Evolutionary conservation across 352 stramenopile species (phyloP).

Genomic region (Phytophthora vignae): DNA sequence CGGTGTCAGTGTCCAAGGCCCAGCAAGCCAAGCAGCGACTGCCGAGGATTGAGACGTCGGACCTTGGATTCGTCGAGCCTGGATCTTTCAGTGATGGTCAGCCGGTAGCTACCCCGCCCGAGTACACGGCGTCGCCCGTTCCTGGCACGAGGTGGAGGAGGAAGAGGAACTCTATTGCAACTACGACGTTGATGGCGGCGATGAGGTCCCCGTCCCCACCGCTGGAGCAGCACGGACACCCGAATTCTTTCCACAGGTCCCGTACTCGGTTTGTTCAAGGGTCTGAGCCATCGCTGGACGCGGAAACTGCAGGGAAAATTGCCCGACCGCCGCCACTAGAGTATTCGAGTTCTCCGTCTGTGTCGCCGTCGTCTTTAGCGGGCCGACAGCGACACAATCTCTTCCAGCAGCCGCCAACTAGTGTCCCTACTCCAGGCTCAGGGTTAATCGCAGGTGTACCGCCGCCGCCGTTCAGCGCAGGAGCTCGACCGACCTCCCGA

Average conservation of each 20-base stretch:
- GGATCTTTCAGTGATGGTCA: slow-evolving; percentile 1
- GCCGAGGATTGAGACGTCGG: slow-evolving; percentile 44
- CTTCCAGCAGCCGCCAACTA: slow-evolving; percentile 28
- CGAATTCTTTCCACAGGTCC: slow-evolving; percentile 36
- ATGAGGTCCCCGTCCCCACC: slow-evolving; percentile 32
- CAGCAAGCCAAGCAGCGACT: slow-evolving; percentile 31
- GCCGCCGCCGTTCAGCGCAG: slow-evolving; percentile 24
- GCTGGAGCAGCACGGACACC: slow-evolving; percentile 14
- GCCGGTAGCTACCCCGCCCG: slow-evolving; percentile 35
- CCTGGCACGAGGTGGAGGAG: slow-evolving; percentile 50
- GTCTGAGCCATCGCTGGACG: slow-evolving; percentile 12
- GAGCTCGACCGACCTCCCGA: slow-evolving; percentile 27
- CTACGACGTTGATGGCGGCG: slow-evolving; percentile 28
- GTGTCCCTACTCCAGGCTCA: slow-evolving; percentile 4
- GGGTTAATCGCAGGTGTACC: slow-evolving; percentile 9
- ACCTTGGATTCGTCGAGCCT: slow-evolving; percentile 21
- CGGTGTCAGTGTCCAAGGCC: slow-evolving; percentile 9
- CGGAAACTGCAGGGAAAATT: slow-evolving; percentile 2
- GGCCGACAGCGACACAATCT: slow-evolving; percentile 34
- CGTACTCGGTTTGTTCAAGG: slow-evolving; percentile 30
- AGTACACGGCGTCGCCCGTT: slow-evolving; percentile 70
- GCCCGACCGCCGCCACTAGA: slow-evolving; percentile 35
- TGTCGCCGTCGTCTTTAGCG: slow-evolving; percentile 38
- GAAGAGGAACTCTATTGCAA: slow-evolving; percentile 63
- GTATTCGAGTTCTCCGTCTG: slow-evolving; percentile 42